Percentiles rank a stretch among this genome's conserved stretches.
phyloP scores from a whole-genome alignment of 495 filamentous ascomycete genomes.

The Neurospora cerealis region DNA sequence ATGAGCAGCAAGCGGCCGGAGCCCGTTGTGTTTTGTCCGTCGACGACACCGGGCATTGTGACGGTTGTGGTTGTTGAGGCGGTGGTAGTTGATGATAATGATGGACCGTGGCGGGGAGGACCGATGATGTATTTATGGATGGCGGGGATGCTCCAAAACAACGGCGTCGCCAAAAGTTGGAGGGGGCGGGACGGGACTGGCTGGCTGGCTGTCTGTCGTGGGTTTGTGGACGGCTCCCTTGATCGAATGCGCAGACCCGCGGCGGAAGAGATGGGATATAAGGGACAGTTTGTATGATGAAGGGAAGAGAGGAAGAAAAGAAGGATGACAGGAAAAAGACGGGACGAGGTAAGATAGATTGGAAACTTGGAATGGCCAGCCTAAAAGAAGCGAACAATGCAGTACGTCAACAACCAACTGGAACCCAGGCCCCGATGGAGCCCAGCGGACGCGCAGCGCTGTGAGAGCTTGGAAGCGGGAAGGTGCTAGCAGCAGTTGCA shows the following conservation, averaged over 20 bases:
- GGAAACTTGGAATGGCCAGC: background rate
- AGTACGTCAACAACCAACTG: background rate
- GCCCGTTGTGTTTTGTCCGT: conserved; percentile 6
- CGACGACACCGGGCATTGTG: conserved; percentile 22
- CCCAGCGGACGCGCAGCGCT: background rate
- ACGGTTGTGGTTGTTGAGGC: background rate
- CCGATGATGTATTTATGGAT: background rate
- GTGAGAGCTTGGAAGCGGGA: background rate
- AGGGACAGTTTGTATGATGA: background rate
- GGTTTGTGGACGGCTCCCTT: background rate
- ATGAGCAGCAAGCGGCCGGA: conserved; percentile 61
- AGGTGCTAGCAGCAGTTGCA: background rate
- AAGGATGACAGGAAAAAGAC: background rate
- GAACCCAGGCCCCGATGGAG: background rate
- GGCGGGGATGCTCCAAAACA: background rate
- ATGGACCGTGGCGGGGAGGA: background rate
- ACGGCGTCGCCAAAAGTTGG: background rate
- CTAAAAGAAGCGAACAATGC: background rate
- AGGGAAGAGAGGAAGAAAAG: background rate
- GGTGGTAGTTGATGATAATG: background rate
- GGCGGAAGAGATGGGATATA: background rate
- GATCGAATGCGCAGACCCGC: background rate
- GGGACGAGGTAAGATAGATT: background rate
- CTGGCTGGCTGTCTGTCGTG: background rate
- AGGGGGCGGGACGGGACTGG: background rate